Percentiles rank a stretch among this genome's conserved stretches.
phyloP scores from a whole-genome alignment of 164 flowering plant genomes.

The Paratinospora sagittata region DNA sequence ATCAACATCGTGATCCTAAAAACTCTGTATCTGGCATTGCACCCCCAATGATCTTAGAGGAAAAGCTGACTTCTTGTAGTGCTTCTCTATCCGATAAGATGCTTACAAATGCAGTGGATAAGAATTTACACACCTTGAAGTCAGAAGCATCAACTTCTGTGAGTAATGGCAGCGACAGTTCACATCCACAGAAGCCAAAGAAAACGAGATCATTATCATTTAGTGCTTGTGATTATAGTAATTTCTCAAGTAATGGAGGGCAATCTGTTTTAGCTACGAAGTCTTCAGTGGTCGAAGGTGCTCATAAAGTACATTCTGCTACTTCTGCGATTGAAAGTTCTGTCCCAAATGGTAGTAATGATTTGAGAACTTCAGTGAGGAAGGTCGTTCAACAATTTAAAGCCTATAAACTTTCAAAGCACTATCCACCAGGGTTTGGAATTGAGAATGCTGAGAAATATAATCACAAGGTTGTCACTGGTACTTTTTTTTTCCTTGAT shows the following conservation, averaged over 20 bases:
- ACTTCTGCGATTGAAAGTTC: conserved; percentile 21
- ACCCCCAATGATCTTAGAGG: conserved; percentile 6
- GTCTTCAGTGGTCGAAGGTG: conserved; percentile 21
- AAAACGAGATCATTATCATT: conserved; percentile 19
- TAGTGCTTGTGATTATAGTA: conserved; percentile 20
- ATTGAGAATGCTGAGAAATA: conserved; percentile 38
- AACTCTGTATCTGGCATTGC: conserved; percentile 16
- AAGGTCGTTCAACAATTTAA: conserved; percentile 64
- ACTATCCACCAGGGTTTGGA: conserved; percentile 20
- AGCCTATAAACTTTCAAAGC: conserved; percentile 41
- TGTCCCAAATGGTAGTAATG: conserved; percentile 31
- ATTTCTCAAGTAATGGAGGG: conserved; percentile 17
- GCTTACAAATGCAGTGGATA: conserved; percentile 5
- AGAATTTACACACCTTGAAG: conserved; percentile 14
- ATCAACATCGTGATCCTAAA: conserved; percentile 15
- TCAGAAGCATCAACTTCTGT: conserved; percentile 17
- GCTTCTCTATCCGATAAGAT: conserved; percentile 17
- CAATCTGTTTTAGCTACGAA: conserved; percentile 19
- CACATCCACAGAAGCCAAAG: conserved; percentile 20
- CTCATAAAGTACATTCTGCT: conserved; percentile 8
- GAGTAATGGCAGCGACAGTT: conserved; percentile 10
- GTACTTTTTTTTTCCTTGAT: neutral
- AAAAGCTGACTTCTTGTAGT: conserved; percentile 15
- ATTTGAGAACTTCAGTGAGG: conserved; percentile 46
- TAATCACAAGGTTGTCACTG: conserved; percentile 40